Percentiles rank a stretch among this genome's conserved stretches.
These are phyloP conservation scores for Penicillium rolfsii DNA, from an alignment of 2,329 filamentous ascomycete species.

Conservation along the genomic window DNA sequence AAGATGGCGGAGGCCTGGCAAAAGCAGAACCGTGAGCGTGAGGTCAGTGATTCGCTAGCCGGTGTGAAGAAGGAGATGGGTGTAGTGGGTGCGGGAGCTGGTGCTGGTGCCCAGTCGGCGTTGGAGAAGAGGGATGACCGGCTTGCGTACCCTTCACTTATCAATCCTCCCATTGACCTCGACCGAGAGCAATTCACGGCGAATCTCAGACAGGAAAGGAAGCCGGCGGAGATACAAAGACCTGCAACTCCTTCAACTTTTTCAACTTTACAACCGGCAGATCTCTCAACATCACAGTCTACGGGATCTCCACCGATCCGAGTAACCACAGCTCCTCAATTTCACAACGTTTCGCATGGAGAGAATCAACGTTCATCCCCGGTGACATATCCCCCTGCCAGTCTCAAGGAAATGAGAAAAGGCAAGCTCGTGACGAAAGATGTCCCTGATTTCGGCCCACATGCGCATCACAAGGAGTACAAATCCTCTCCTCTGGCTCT, in stretches of 20 bases:
- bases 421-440: background rate
- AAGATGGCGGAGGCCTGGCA: constrained; percentile 26
- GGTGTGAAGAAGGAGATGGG: background rate
- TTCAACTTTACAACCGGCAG: background rate
- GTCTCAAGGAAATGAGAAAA: constrained; percentile 3
- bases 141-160: background rate
- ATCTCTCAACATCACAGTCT: constrained; percentile 2
- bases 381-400: background rate
- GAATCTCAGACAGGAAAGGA: constrained; percentile 28
- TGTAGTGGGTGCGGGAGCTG: background rate
- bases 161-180: constrained; percentile 23
- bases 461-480: constrained; percentile 30
- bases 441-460: background rate
- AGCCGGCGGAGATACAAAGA: constrained; percentile 4
- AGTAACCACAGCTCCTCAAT: constrained; percentile 10
- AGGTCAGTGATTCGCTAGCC: background rate
- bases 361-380: background rate
- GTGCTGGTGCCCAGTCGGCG: background rate
- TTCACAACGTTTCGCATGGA: constrained; percentile 10
- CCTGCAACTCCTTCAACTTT: background rate
- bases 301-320: constrained; percentile 1
- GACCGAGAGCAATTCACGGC: constrained; percentile 33
- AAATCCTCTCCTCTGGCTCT: constrained; percentile 40
- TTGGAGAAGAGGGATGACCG: background rate
- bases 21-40: constrained; percentile 15